phyloP scores from a whole-genome alignment of 305 asterid genomes.

The Fraxinus angustifolia region DNA sequence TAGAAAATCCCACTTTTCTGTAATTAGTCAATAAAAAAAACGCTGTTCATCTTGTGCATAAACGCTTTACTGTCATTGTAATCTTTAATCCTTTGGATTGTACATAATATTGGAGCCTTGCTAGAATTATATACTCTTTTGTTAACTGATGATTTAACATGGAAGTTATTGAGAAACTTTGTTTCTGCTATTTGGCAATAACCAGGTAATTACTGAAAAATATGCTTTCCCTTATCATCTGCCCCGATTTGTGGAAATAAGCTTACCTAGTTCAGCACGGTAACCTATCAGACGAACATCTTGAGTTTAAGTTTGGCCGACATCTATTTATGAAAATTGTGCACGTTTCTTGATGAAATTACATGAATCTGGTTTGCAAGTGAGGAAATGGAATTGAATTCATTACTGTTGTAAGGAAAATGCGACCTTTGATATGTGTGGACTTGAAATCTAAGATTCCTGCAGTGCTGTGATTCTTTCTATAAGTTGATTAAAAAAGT shows the following conservation, averaged over 20 bases:
- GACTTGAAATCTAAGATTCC: not conserved
- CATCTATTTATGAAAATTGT: not conserved
- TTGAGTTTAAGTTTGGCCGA: not conserved
- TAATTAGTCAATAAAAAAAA: not conserved
- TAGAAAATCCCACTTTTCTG: constrained; percentile 15
- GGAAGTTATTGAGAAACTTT: not conserved
- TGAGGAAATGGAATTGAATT: not conserved
- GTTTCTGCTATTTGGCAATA: not conserved
- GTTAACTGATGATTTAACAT: not conserved
- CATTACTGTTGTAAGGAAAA: not conserved
- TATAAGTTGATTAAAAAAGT: not conserved
- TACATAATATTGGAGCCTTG: not conserved
- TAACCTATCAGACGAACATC: not conserved
- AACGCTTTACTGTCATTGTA: not conserved
- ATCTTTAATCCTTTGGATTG: not conserved
- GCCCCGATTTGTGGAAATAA: not conserved
- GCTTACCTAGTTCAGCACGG: not conserved
- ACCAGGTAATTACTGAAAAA: not conserved
- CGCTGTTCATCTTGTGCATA: not conserved
- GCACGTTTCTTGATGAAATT: not conserved
- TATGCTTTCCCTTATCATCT: not conserved
- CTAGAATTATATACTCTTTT: not conserved
- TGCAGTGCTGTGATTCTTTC: not conserved
- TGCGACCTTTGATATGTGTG: not conserved
- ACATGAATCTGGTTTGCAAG: not conserved